A percentile compares a stretch with the other conserved stretches of the same genome.
Conservation (phyloP, 352 stramenopile species). For the Phytophthora sojae region DNA sequence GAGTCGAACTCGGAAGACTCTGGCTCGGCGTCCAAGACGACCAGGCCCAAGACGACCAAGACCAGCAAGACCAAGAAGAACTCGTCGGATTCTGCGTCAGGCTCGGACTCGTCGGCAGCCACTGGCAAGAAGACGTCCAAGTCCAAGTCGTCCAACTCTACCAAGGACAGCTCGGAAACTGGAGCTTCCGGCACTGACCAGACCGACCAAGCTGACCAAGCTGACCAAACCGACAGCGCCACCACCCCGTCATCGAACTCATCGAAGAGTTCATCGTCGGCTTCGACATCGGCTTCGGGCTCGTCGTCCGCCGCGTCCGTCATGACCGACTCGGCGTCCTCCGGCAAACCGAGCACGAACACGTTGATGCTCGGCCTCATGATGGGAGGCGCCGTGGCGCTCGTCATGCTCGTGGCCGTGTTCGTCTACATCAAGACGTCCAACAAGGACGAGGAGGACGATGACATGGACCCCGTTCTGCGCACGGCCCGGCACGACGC, state of each 20-base stretch:
- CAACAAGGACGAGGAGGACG: constrained; percentile 45
- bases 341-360: constrained; percentile 20
- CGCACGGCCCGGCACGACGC: constrained; percentile 15
- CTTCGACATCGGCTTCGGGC: constrained; percentile 16
- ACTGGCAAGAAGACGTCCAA: constrained; percentile 5
- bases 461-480: constrained; percentile 41
- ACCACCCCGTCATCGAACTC: constrained; percentile 13
- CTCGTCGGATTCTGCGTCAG: constrained; percentile 18
- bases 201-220: background rate
- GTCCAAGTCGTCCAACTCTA: background rate
- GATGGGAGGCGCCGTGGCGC: constrained; percentile 50
- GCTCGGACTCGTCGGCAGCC: constrained; percentile 14
- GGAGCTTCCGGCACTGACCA: background rate
- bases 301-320: constrained; percentile 27
- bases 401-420: constrained; percentile 50
- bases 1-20: constrained; percentile 10
- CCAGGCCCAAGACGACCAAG: constrained; percentile 3
- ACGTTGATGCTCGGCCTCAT: constrained; percentile 54
- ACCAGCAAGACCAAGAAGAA: constrained; percentile 9
- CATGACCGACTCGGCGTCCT: constrained; percentile 42
- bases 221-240: constrained; percentile 1
- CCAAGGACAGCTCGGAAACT: constrained; percentile 9
- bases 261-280: constrained; percentile 18
- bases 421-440: constrained; percentile 64
- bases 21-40: background rate